Base-by-base conservation (phyloP, 495 filamentous ascomycete genomes). In the Pseudotulostoma volvatum region DNA sequence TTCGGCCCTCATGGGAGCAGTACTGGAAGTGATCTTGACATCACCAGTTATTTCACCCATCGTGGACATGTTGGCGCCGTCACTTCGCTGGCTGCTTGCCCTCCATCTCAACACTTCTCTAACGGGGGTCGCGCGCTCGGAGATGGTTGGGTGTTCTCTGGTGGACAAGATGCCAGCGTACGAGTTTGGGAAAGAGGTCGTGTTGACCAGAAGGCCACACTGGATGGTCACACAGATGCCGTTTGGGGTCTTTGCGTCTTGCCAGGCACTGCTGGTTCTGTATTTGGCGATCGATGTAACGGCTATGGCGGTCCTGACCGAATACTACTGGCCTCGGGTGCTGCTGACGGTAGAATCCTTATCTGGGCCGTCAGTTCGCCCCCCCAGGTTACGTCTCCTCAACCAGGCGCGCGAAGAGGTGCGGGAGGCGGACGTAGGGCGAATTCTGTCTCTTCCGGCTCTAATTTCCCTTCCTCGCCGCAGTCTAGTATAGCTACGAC, bases 101-200 rank as follows among this genome's bases (percentile, higher is more conserved):
- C 86, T 1, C 73, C 84, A 2, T 73, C 78, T 4, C 77, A 84
- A 31, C 82, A 81, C 47, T 90, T 93, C 55, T 81, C 80, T 7
- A 92, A 84, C 19, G 86, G 85, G 14, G 87, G 86, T 7, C 74
- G 85, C 39, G 79, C 77, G 1, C 67, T 78, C 39, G 84, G 84
- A 14, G 87, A 94, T 45, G 92, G 92, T 4, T 96, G 92, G 90
- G 80, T 97, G 28, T 96, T 97, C 57, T 95, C 87, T 13, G 90
- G 92, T 31, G 90, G 90, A 2, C 84, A 93, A 51, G 90, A 97
- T 55, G 75, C 86, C 2, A 92, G 86, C 7, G 74, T 97, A 14
- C 73, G 85, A 18, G 84, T 96, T 1, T 97, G 90, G 90, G 87
- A 96, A 61, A 67, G 84, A 11, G 88, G 88, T 8, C 64, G 86